phyloP scores from a whole-genome alignment of 1,284 basidiomycete species.

The Microbotryum violaceum region DNA sequence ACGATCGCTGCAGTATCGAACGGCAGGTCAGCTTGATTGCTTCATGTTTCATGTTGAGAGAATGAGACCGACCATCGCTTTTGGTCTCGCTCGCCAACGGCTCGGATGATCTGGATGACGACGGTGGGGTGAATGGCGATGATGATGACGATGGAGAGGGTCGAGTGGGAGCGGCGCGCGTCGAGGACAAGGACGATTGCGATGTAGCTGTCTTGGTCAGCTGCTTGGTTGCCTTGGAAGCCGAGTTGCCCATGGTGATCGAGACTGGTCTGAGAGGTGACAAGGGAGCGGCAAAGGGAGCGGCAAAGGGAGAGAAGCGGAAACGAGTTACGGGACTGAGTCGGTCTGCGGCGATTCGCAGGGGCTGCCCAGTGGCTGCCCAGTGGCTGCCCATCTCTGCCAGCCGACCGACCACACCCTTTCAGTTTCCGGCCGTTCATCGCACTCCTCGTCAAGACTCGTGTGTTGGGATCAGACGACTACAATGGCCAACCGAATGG shows the following conservation, averaged over 20 bases:
- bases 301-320: too few species aligned
- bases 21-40: not conserved
- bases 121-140: not conserved
- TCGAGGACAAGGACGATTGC: not conserved
- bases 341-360: too few species aligned
- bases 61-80: conserved; percentile 11
- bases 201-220: not conserved
- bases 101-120: conserved; percentile 4
- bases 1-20: conserved; percentile 9
- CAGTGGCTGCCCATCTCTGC: too few species aligned
- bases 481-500: too few species aligned
- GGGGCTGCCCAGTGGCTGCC: too few species aligned
- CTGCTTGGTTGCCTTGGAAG: conserved; percentile 13
- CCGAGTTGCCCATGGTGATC: conserved; percentile 14
- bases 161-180: not conserved
- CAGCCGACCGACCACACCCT: too few species aligned
- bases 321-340: too few species aligned
- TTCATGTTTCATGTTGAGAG: not conserved
- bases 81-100: conserved; percentile 18
- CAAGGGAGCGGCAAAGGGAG: too few species aligned
- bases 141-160: not conserved
- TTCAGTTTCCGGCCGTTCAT: too few species aligned
- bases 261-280: not conserved
- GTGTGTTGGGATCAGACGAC: too few species aligned
- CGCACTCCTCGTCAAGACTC: too few species aligned